These are phyloP conservation scores for Bonnemaisonia californica DNA, from an alignment of 31 red algal genomes.

Conservation along the genomic window DNA sequence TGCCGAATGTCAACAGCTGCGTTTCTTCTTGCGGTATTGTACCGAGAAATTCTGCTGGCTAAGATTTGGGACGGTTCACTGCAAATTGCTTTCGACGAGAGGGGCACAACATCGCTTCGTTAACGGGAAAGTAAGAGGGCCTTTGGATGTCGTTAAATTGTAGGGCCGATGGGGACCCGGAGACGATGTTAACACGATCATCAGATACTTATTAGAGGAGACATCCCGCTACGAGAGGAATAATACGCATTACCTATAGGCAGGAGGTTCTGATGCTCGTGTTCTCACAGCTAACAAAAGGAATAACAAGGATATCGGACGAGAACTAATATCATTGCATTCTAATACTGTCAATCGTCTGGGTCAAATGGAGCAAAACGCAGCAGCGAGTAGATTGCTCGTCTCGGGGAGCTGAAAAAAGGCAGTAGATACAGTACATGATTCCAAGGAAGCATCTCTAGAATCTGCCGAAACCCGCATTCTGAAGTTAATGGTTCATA, in stretches of 20 bases:
- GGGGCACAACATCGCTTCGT: conserved; percentile 31
- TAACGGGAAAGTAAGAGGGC: conserved; percentile 7
- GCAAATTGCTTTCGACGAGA: conserved; percentile 11
- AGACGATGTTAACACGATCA: conserved; percentile 27
- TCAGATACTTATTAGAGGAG: conserved; percentile 36
- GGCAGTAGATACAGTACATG: background rate
- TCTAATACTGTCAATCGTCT: background rate
- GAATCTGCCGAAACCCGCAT: too few relatives aligned
- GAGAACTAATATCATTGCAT: background rate
- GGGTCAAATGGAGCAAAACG: conserved; percentile 8
- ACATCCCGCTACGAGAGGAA: background rate
- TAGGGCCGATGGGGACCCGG: conserved; percentile 4
- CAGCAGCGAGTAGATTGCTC: background rate
- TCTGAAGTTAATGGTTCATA: too few relatives aligned
- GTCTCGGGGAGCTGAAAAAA: background rate
- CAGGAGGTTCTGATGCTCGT: background rate
- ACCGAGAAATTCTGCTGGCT: background rate
- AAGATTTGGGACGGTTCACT: conserved; percentile 10
- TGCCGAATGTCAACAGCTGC: background rate
- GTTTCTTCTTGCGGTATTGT: conserved; percentile 1
- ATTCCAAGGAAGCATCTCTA: background rate
- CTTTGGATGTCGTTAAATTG: conserved; percentile 24
- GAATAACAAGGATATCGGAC: background rate
- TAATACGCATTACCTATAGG: conserved; percentile 7
- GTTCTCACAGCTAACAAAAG: background rate